These are phyloP conservation scores for Mallotus japonicus DNA, from an alignment of 441 rosid species.

Conservation along the genomic window DNA sequence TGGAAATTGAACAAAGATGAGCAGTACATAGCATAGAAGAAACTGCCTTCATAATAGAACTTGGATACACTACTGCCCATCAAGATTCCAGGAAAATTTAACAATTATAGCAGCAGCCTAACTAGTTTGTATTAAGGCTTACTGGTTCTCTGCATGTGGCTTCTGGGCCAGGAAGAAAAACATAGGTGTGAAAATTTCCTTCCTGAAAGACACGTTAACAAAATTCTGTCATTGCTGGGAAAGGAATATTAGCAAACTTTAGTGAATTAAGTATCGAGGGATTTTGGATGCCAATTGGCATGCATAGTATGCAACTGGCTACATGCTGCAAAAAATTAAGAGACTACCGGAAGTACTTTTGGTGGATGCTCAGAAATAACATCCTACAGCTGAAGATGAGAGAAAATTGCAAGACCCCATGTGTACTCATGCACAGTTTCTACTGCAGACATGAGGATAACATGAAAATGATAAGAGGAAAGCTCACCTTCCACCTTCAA, in stretches of 20 bases:
- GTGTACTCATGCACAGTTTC: not conserved
- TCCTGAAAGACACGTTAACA: constrained; percentile 43
- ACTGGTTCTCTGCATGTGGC: constrained; percentile 42
- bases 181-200: constrained; percentile 93
- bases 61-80: too few species aligned
- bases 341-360: not conserved
- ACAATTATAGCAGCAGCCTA: not conserved
- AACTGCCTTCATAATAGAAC: not conserved
- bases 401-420: not conserved
- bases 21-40: not conserved
- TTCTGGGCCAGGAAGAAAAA: constrained; percentile 88
- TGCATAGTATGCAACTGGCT: too few species aligned
- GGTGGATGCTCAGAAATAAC: not conserved
- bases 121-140: not conserved
- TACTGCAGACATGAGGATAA: not conserved
- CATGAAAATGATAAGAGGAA: not conserved
- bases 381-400: not conserved
- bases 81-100: too few species aligned
- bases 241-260: not conserved
- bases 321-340: not conserved
- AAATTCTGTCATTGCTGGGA: not conserved
- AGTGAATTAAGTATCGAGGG: not conserved
- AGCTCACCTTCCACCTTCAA: constrained; percentile 84
- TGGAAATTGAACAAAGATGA: too few species aligned
- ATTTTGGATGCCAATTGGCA: not conserved